Percentiles rank a stretch among this genome's conserved stretches.
phyloP scores from a whole-genome alignment of 1,139 yeast genomes.

The Sugiyamaella japonica region DNA sequence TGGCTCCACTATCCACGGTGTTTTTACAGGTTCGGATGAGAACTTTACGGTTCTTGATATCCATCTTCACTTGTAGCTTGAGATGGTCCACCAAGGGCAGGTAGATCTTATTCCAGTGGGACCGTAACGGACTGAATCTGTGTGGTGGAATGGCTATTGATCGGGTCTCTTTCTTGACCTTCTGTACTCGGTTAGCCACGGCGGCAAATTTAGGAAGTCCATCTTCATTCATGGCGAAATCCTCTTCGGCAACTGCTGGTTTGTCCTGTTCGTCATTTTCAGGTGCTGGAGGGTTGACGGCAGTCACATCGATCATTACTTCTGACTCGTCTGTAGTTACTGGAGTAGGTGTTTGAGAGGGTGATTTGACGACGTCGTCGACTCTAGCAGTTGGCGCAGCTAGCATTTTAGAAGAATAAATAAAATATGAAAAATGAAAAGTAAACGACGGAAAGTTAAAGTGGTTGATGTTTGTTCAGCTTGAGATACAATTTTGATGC shows the following conservation, averaged over 20 bases:
- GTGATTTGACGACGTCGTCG: constrained; percentile 16
- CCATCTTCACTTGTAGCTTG: constrained; percentile 95
- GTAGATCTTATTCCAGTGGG: constrained; percentile 88
- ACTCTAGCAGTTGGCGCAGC: constrained; percentile 63
- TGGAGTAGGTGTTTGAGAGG: constrained; percentile 29
- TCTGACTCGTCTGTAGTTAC: constrained; percentile 53
- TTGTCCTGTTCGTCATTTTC: constrained; percentile 26
- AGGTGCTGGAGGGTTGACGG: constrained; percentile 36
- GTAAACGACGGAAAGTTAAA: background rate
- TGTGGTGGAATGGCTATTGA: constrained; percentile 96
- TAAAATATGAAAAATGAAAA: background rate
- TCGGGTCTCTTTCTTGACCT: constrained; percentile 79
- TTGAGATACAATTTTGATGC: background rate
- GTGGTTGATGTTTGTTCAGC: background rate
- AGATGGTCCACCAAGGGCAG: constrained; percentile 95
- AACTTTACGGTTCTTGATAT: constrained; percentile 77
- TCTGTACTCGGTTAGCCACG: constrained; percentile 63
- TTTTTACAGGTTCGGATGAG: constrained; percentile 79
- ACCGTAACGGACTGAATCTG: constrained; percentile 88
- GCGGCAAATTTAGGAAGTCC: constrained; percentile 89
- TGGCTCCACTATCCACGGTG: constrained; percentile 89
- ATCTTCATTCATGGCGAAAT: constrained; percentile 66
- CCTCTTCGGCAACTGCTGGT: constrained; percentile 41
- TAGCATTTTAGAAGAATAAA: constrained; percentile 48
- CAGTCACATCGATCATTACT: constrained; percentile 59